Conservation (phyloP, 306 rosid species). For the Cicer bijugum region DNA sequence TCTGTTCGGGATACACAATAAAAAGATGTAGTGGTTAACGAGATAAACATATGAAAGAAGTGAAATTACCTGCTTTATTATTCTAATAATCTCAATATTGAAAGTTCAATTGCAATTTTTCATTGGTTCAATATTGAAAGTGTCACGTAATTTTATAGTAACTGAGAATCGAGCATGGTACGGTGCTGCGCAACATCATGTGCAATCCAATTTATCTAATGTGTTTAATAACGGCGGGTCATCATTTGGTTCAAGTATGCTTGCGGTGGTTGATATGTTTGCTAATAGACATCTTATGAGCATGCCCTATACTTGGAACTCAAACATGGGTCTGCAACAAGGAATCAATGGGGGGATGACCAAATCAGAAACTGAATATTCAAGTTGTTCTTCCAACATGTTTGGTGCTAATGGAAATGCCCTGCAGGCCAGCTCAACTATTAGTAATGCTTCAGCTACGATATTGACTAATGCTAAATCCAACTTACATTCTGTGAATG, state of each 20-base stretch:
- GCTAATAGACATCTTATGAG: constrained; percentile 54
- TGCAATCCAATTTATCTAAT: constrained; percentile 62
- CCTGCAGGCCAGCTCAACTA: constrained; percentile 60
- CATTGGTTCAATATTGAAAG: no score
- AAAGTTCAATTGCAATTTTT: constrained; percentile 17
- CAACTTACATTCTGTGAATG: constrained; percentile 63
- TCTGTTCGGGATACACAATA: constrained; percentile 12
- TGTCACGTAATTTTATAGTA: constrained; percentile 53
- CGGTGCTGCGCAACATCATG: constrained; percentile 63
- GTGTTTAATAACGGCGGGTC: constrained; percentile 73
- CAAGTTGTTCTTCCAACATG: constrained; percentile 65
- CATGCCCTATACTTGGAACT: constrained; percentile 59
- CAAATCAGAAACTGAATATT: constrained; percentile 78
- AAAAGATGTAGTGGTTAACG: constrained; percentile 6
- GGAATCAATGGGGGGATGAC: constrained; percentile 78
- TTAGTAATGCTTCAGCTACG: constrained; percentile 70
- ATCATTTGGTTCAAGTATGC: constrained; percentile 66
- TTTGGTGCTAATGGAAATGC: constrained; percentile 68
- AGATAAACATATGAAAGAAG: constrained; percentile 16
- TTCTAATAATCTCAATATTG: background rate
- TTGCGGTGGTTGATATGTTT: constrained; percentile 60
- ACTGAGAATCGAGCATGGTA: constrained; percentile 70
- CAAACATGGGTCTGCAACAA: constrained; percentile 72
- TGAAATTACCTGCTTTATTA: constrained; percentile 8
- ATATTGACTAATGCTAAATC: constrained; percentile 63